These are phyloP conservation scores for Trypethelium eluteriae DNA, from an alignment of 495 filamentous ascomycete genomes.

Conservation along the genomic window DNA sequence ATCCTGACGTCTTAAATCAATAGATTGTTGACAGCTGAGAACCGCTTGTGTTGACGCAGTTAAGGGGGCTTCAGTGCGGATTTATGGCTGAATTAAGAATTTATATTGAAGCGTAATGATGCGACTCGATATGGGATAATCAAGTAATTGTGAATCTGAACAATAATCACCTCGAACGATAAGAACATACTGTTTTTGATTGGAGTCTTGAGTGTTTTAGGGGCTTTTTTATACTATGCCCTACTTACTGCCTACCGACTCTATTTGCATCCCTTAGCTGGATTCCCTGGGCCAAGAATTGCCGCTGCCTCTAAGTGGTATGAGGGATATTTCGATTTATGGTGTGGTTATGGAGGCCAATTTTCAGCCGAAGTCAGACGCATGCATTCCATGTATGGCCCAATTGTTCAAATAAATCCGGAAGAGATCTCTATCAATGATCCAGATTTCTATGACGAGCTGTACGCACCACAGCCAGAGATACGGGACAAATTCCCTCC, in stretches of 20 bases:
- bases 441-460: conserved; percentile 22
- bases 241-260: not conserved
- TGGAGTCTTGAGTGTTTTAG: no score
- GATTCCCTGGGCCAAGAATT: conserved; percentile 18
- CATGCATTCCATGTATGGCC: conserved; percentile 15
- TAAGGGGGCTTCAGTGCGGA: no score
- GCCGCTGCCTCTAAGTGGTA: conserved; percentile 16
- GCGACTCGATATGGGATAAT: no score
- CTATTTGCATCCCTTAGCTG: not conserved
- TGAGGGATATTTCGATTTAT: conserved; percentile 17
- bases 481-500: conserved; percentile 22
- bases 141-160: no score
- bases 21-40: no score
- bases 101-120: no score
- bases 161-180: no score
- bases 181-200: no score
- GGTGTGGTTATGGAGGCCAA: not conserved
- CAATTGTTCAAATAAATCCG: conserved; percentile 25
- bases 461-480: conserved; percentile 19
- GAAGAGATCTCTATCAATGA: conserved; percentile 25
- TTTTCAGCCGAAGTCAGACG: not conserved
- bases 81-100: no score
- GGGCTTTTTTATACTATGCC: no score
- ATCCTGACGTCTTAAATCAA: no score
- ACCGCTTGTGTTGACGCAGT: no score